Evolutionary conservation across 2,329 filamentous ascomycete species (phyloP), one percentile per base, ranked within the genome.

Genomic region (Aspergillus fijiensis): DNA sequence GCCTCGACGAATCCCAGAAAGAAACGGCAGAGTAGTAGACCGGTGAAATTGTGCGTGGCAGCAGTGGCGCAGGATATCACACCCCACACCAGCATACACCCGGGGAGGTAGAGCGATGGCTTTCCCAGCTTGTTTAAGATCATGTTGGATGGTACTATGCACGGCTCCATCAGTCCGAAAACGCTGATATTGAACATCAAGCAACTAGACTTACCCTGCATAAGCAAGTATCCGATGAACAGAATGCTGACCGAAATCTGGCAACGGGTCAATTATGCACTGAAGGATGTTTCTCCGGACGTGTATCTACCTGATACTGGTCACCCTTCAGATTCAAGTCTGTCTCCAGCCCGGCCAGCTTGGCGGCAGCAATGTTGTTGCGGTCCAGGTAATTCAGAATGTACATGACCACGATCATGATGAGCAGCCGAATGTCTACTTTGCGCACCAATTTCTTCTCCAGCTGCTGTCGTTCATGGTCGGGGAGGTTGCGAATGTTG

Each of bases 41-140:
- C 71, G 9, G 63, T 58, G 42, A 67, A 68, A 55, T 65, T 74
- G 33, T 69, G 75, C 2, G 78, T 74, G 1, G 74, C 74, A 6
- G 84, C 86, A 0, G 81, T 85, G 11, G 84, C 74, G 0, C 83
- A 86, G 3, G 84, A 87, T 57, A 88, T 79, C 12, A 86, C 68
- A 51, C 86, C 86, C 86, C 86, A 88, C 11, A 86, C 63, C 1
- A 78, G 74, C 79, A 82, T 81, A 48, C 76, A 77, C 7, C 79
- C 74, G 0, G 78, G 78, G 4, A 78, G 77, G n/a, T 72, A 72
- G n/a, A 76, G 74, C 67, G 78, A 81, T 1, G 72, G 75, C 19
- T 80, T 70, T 71, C 78, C 78, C 60, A 77, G 77, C 5, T 75
- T 76, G 31, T 79, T 79, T 55, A 82, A 72, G 56, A 79, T 74